Evolutionary conservation across 129 eudicot species (phyloP), one percentile per base, ranked within the genome.

Genomic region (Tagetes patula): DNA sequence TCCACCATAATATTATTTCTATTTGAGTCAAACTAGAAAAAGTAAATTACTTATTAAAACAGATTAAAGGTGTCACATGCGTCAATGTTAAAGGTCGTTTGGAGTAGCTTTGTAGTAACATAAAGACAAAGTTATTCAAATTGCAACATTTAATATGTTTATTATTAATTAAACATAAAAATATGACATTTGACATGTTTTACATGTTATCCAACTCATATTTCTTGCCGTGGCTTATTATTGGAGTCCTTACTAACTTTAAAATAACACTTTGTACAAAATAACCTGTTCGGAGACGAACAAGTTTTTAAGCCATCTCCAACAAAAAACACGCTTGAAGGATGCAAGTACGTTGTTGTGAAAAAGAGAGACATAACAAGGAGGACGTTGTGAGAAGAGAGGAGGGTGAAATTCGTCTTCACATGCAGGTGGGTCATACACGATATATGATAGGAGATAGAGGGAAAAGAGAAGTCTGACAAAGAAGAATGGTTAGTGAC

Each of bases 161-260:
- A 30, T 55, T 30, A 55, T 55, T 55, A 27, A 27, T 1, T 55
- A 6, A 55, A 27, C 30, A 55, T 5, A 4, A 6, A 27, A 55
- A 27, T 27, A 55, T 27, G 2, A 3, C 8, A 30, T 37, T 55
- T 55, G 62, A 55, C 37, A 3, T 30, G 34, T 55, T 55, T 55
- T 55, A 55, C 61, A 55, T 55, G 61, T 55, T 34, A 55, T 55
- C 61, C 61, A 55, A 55, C 61, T 55, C 36, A 55, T 49, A 49
- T 49, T 14, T 49, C 13, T 55, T 30, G 61, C 14, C 61, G 30
- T 27, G 61, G 30, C 36, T 27, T 7, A 27, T 55, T 1, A 55
- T 27, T 54, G 27, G 27, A 20, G 27, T 20, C 27, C 27, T 20
- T 20, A 20, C 0, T 20, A 20, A 20, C 27, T 20, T 20, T 20